Evolutionary conservation across 257 asterid genomes (phyloP).

Genomic region (Verbascum thapsus): DNA sequence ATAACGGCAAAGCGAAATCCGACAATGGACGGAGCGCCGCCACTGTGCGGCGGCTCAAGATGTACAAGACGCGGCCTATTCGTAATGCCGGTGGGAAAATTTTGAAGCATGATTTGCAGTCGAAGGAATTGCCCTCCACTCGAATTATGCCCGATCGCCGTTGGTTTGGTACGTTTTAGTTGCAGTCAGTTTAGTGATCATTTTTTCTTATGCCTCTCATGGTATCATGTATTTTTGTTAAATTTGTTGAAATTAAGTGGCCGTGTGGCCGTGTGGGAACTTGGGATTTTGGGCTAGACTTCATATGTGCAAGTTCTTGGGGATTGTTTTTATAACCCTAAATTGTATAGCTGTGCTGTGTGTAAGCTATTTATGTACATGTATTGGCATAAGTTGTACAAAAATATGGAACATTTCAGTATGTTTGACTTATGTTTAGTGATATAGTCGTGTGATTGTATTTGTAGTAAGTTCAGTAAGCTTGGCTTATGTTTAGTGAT

Average conservation of each 20-base stretch:
- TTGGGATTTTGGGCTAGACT: background rate
- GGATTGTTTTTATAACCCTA: background rate
- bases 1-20: conserved; percentile 44
- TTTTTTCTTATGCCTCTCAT: too few relatives aligned
- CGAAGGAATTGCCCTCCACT: conserved; percentile 84
- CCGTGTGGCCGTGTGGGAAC: too few relatives aligned
- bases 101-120: conserved; percentile 77
- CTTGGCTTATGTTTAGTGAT: background rate
- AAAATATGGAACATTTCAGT: background rate
- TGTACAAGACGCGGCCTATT: conserved; percentile 79
- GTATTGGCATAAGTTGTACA: background rate
- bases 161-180: conserved; percentile 76
- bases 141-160: conserved; percentile 93
- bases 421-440: background rate
- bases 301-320: background rate
- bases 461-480: background rate
- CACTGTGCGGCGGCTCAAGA: conserved; percentile 90
- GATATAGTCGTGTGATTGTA: too few relatives aligned
- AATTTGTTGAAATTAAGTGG: background rate
- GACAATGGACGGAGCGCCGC: conserved; percentile 66
- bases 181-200: background rate
- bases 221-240: background rate
- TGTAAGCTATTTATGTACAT: too few relatives aligned
- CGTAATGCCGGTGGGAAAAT: conserved; percentile 64
- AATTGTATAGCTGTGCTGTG: too few relatives aligned